phyloP scores from a whole-genome alignment of 2,329 filamentous ascomycete genomes.

The Cercospora sp. region DNA sequence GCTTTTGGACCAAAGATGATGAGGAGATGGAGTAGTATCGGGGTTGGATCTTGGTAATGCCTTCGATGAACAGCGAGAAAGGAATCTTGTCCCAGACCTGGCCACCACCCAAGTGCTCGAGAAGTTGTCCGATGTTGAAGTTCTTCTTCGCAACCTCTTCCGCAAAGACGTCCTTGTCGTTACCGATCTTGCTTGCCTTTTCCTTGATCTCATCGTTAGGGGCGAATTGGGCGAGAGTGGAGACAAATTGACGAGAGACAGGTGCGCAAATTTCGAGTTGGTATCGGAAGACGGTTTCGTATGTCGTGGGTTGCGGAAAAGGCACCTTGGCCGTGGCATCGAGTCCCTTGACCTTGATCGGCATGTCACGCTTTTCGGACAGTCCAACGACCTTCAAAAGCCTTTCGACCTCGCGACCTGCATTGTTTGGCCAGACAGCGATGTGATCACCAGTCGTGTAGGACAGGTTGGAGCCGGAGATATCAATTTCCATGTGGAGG shows the following conservation, averaged over 20 bases:
- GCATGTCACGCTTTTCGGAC: slow-evolving; percentile 71
- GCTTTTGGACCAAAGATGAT: slow-evolving; percentile 87
- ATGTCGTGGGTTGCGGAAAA: slow-evolving; percentile 95
- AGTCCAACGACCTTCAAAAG: slow-evolving; percentile 80
- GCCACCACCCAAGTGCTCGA: slow-evolving; percentile 70
- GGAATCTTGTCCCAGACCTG: slow-evolving; percentile 81
- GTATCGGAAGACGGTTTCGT: slow-evolving; percentile 88
- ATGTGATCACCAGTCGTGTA: slow-evolving; percentile 98
- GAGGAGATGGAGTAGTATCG: slow-evolving; percentile 99
- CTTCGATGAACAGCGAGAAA: slow-evolving; percentile 93
- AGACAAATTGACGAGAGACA: slow-evolving; percentile 92
- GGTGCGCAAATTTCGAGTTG: slow-evolving; percentile 96
- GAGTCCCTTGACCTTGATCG: slow-evolving; percentile 85
- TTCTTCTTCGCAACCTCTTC: slow-evolving; percentile 77
- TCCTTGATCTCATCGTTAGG: slow-evolving; percentile 81
- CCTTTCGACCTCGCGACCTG: slow-evolving; percentile 86
- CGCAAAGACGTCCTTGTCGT: slow-evolving; percentile 94
- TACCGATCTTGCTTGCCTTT: slow-evolving; percentile 84
- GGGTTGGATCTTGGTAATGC: slow-evolving; percentile 89
- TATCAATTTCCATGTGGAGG: slow-evolving; percentile 91
- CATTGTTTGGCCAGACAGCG: slow-evolving; percentile 94
- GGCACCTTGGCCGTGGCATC: slow-evolving; percentile 96
- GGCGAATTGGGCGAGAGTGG: slow-evolving; percentile 82
- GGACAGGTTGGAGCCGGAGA: slow-evolving; percentile 81
- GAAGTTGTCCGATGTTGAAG: slow-evolving; percentile 85